Conservation (phyloP, 2,329 filamentous ascomycete species). For the Hypoxylon sp. region DNA sequence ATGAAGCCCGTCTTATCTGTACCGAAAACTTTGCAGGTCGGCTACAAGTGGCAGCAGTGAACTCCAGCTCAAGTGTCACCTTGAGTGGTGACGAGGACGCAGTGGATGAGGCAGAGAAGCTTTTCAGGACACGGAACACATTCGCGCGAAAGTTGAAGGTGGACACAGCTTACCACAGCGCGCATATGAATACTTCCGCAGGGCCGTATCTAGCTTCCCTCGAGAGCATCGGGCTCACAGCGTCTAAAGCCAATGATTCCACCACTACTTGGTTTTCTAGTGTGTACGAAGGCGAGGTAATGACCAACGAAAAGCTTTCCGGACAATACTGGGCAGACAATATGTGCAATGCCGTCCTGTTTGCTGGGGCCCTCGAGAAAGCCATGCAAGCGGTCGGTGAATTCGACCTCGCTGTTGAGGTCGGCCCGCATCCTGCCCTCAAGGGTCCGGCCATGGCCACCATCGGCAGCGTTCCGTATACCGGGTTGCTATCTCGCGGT, state of each 20-base stretch:
- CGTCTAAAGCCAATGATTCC: background rate
- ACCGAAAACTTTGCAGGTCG: conserved; percentile 1
- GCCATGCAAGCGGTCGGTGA: background rate
- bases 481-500: conserved; percentile 1
- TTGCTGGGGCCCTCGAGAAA: conserved; percentile 1
- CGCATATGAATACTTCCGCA: conserved; percentile 4
- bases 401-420: conserved; percentile 15
- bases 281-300: conserved; percentile 2
- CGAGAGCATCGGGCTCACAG: background rate
- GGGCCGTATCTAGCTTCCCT: conserved; percentile 18
- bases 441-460: conserved; percentile 15
- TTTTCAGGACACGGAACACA: background rate
- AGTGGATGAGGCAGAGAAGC: conserved; percentile 1
- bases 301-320: background rate
- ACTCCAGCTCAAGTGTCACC: conserved; percentile 8
- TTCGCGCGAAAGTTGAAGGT: conserved; percentile 11
- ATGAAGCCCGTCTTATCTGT: conserved; percentile 28
- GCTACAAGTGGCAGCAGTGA: conserved; percentile 5
- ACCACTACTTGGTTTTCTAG: conserved; percentile 13
- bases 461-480: conserved; percentile 9
- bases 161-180: conserved; percentile 14
- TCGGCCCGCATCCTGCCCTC: conserved; percentile 18
- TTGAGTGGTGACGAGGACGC: conserved; percentile 11
- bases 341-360: conserved; percentile 15
- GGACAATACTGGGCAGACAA: conserved; percentile 17